Base-by-base conservation (phyloP, 1,139 yeast genomes). In the Debaryomyces coudertii region DNA sequence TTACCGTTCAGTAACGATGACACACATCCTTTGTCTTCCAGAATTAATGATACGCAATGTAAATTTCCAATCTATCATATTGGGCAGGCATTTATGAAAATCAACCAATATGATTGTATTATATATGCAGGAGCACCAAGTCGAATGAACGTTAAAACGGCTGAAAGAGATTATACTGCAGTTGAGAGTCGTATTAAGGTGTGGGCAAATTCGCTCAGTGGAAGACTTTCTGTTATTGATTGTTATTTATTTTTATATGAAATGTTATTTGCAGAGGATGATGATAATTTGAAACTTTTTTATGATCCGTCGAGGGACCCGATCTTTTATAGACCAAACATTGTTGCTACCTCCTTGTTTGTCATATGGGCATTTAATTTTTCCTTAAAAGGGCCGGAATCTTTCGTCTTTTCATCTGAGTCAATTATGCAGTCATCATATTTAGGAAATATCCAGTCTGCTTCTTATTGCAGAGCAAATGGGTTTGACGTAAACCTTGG, bases 41-140 rank as follows among this genome's bases (percentile, higher is more conserved):
- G 59, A 24, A 37, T 48, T 7, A 53, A 55, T 29, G 67, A 41
- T n/a, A 33, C 36, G 1, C 35, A 31, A n/a, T 45, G 46, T 36
- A 60, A 77, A 53, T 73, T 78, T 47, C 77, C 84, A 0, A 77
- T 82, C 44, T 85, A 83, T 62, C 92, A 87, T 56, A 71, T 87
- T 63, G 83, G 90, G 0, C 93, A 87, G 58, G 80, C 88, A 18
- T 79, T 83, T 28, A 80, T 89, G 58, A 79, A 87, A 41, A 76
- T 87, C 27, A 82, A 87, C 47, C 90, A 87, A 51, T 83, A 86
- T 62, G 96, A 89, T 62, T 79, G 87, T 47, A 87, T 87, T 45
- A 83, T 87, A 7, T 85, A 74, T 61, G 86, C 92, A 5, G 97
- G 97, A 1, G 87, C 90, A 1, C 93, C 95, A 0, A 82, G 86